phyloP scores from a whole-genome alignment of 2,329 filamentous ascomycete genomes.

The Sclerotinia nivalis region DNA sequence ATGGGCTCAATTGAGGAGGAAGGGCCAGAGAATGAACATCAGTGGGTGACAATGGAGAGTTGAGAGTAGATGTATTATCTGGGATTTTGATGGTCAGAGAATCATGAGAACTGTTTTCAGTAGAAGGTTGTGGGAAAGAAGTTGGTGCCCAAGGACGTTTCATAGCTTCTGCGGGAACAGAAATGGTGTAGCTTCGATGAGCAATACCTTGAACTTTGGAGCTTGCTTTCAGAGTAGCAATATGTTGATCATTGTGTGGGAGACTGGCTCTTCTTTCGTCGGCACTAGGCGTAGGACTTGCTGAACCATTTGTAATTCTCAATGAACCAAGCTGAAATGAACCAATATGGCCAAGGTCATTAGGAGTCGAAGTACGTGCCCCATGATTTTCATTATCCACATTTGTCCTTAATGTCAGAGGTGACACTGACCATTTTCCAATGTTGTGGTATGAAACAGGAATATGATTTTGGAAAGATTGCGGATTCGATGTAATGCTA shows the following conservation, averaged over 20 bases:
- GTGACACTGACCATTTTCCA: slow-evolving; percentile 17
- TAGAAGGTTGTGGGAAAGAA: background rate
- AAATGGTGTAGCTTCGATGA: slow-evolving; percentile 35
- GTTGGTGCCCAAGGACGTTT: slow-evolving; percentile 30
- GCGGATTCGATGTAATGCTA: slow-evolving; percentile 21
- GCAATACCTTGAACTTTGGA: slow-evolving; percentile 26
- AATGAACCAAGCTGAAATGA: slow-evolving; percentile 63
- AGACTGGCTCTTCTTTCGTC: slow-evolving; percentile 29
- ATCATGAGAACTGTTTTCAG: slow-evolving; percentile 10
- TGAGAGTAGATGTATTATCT: background rate
- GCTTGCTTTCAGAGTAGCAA: slow-evolving; percentile 8
- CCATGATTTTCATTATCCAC: slow-evolving; percentile 12
- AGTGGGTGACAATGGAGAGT: slow-evolving; percentile 3
- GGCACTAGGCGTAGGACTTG: slow-evolving; percentile 51
- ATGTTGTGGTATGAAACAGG: slow-evolving; percentile 15
- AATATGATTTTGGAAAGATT: slow-evolving; percentile 24
- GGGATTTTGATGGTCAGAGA: slow-evolving; percentile 23
- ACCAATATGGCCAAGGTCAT: slow-evolving; percentile 57
- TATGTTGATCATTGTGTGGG: slow-evolving; percentile 3
- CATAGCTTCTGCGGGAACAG: slow-evolving; percentile 25
- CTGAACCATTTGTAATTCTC: slow-evolving; percentile 61
- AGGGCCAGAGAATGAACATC: slow-evolving; percentile 31
- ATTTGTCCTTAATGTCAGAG: slow-evolving; percentile 19
- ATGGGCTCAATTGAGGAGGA: slow-evolving; percentile 40
- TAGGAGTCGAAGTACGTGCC: slow-evolving; percentile 48